phyloP scores from a whole-genome alignment of 192 early-diverging fungal genomes.

The Gaertneriomyces semiglobifer region DNA sequence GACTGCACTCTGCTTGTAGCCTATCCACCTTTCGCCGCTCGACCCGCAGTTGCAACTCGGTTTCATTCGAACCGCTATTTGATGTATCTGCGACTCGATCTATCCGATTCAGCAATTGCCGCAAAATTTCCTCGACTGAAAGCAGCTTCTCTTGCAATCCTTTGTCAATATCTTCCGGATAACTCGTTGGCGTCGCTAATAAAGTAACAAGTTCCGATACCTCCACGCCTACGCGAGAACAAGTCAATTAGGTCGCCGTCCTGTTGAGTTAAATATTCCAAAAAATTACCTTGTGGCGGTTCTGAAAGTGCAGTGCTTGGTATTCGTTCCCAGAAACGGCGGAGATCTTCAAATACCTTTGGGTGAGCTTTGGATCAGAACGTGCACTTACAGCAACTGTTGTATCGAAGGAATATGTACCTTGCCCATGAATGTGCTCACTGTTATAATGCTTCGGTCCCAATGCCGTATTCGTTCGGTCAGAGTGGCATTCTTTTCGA shows the following conservation, averaged over 20 bases:
- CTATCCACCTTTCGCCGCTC: conserved; percentile 17
- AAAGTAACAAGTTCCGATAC: no score
- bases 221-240: no score
- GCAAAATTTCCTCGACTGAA: conserved; percentile 2
- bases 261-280: background rate
- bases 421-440: conserved; percentile 17
- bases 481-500: conserved; percentile 12
- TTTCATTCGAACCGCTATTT: no score
- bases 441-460: conserved; percentile 9
- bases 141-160: conserved; percentile 1
- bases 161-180: background rate
- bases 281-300: no score
- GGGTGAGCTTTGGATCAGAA: conserved; percentile 8
- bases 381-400: background rate
- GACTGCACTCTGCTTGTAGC: conserved; percentile 15
- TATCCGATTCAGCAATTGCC: conserved; percentile 4
- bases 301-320: no score
- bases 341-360: conserved; percentile 30
- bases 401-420: conserved; percentile 2
- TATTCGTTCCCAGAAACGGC: conserved; percentile 5
- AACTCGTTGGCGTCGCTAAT: background rate
- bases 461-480: conserved; percentile 16
- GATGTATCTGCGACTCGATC: conserved; percentile 3
- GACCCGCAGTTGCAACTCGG: background rate
- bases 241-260: no score